These are phyloP conservation scores for Hydnomerulius pinastri DNA, from an alignment of 768 basidiomycete species.

Conservation along the genomic window DNA sequence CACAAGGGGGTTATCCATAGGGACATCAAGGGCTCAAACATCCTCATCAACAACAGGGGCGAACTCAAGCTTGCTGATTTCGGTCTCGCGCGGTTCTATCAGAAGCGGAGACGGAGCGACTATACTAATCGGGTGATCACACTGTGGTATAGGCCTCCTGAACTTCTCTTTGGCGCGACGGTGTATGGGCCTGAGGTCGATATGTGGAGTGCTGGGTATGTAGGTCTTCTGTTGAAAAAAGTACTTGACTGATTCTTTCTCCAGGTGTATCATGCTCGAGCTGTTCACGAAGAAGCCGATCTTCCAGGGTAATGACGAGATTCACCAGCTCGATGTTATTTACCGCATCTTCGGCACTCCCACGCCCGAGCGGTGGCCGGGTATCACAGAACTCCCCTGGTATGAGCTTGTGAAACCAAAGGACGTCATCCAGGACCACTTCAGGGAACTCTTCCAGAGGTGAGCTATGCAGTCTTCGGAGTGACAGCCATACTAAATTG, in stretches of 20 bases:
- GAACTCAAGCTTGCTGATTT: constrained; percentile 98
- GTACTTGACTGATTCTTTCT: not conserved
- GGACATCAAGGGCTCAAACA: constrained; percentile 99
- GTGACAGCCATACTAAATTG: not conserved
- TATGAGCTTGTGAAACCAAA: constrained; percentile 97
- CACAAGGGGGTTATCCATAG: constrained; percentile 95
- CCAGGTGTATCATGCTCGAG: constrained; percentile 97
- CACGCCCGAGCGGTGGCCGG: constrained; percentile 78
- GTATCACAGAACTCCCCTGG: constrained; percentile 87
- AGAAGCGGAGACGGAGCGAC: constrained; percentile 85
- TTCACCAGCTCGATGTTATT: constrained; percentile 93
- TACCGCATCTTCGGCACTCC: constrained; percentile 93
- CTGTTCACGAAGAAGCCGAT: constrained; percentile 92
- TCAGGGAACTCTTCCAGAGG: constrained; percentile 87
- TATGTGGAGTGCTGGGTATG: constrained; percentile 99
- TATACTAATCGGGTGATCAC: constrained; percentile 99
- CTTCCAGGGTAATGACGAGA: constrained; percentile 99
- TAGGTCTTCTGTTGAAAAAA: constrained; percentile 9
- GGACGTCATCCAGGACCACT: constrained; percentile 69
- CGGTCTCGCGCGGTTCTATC: constrained; percentile 94
- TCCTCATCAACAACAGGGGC: constrained; percentile 86
- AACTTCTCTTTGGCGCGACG: constrained; percentile 92
- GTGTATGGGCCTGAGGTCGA: constrained; percentile 97
- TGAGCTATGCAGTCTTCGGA: constrained; percentile 35
- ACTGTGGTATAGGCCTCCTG: constrained; percentile 96